phyloP scores from a whole-genome alignment of 768 basidiomycete species.

The Amanita brunnescens region DNA sequence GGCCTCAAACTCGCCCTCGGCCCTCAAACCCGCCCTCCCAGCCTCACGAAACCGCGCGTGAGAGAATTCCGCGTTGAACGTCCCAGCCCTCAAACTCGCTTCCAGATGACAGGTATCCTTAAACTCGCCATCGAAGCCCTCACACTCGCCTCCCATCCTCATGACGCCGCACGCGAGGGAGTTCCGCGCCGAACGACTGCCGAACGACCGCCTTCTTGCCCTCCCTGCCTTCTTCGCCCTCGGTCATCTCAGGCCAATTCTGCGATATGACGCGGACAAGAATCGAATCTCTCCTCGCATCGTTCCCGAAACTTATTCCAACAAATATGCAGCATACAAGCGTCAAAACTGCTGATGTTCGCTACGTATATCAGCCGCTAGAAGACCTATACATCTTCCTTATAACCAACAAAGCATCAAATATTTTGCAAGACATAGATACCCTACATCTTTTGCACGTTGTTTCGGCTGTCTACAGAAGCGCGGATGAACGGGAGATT shows the following conservation, averaged over 20 bases:
- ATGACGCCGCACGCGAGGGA: too few species aligned
- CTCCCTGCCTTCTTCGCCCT: too few species aligned
- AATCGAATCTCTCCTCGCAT: slow-evolving; percentile 92
- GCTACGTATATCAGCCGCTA: slow-evolving; percentile 94
- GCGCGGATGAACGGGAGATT: slow-evolving; percentile 84
- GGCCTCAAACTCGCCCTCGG: too few species aligned
- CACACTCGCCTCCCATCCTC: too few species aligned
- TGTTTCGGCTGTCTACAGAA: slow-evolving; percentile 85
- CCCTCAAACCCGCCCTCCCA: too few species aligned
- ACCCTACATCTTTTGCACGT: slow-evolving; percentile 92
- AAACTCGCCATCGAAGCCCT: too few species aligned
- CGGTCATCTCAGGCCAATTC: slow-evolving; percentile 95
- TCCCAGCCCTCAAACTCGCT: too few species aligned
- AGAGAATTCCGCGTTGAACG: too few species aligned
- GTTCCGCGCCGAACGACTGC: too few species aligned
- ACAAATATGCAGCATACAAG: slow-evolving; percentile 92
- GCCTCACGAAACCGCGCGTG: too few species aligned
- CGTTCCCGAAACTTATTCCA: slow-evolving; percentile 96
- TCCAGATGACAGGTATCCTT: too few species aligned
- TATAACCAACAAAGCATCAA: slow-evolving; percentile 98
- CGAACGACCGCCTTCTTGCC: too few species aligned
- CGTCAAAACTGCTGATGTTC: slow-evolving; percentile 91
- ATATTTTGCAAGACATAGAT: slow-evolving; percentile 96
- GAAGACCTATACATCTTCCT: slow-evolving; percentile 96
- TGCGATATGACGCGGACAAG: slow-evolving; percentile 86